Evolutionary conservation across 768 basidiomycete genomes (phyloP).

Genomic region (Coprinopsis cinerea): DNA sequence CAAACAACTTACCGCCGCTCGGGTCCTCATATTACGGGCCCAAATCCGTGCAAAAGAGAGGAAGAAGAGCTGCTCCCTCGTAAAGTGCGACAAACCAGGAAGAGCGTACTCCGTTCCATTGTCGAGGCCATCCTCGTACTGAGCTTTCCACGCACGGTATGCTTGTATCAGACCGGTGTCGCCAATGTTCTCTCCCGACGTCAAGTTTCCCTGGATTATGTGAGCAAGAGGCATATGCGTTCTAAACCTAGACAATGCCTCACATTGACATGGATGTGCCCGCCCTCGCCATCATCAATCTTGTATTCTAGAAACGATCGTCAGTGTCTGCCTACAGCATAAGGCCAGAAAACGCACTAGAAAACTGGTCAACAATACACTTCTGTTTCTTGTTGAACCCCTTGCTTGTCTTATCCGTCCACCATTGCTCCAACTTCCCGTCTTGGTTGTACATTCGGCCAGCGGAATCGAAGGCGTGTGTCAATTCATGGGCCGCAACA

Average conservation of each 20-base stretch:
- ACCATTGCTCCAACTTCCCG: conserved; percentile 88
- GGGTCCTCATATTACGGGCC: conserved; percentile 76
- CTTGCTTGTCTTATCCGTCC: conserved; percentile 81
- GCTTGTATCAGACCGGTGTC: conserved; percentile 83
- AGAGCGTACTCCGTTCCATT: conserved; percentile 66
- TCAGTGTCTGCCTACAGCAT: conserved; percentile 8
- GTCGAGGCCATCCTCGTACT: conserved; percentile 53
- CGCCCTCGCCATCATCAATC: conserved; percentile 81
- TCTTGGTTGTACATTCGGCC: conserved; percentile 87
- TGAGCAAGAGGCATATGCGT: conserved; percentile 2
- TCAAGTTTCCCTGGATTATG: conserved; percentile 74
- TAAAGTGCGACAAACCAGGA: conserved; percentile 75
- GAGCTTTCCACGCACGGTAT: conserved; percentile 86
- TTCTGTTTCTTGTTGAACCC: conserved; percentile 79
- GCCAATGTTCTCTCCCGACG: conserved; percentile 89
- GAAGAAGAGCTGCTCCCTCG: conserved; percentile 94
- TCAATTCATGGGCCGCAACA: conserved; percentile 89
- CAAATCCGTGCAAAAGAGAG: conserved; percentile 86
- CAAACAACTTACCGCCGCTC: conserved; percentile 53
- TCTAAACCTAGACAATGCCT: conserved; percentile 13
- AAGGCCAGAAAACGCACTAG: conserved; percentile 37
- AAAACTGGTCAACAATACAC: conserved; percentile 90
- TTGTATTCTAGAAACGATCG: conserved; percentile 55
- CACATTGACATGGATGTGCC: conserved; percentile 80
- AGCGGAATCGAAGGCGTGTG: conserved; percentile 86